Base-by-base conservation (phyloP, 768 basidiomycete species). In the Tylopilus sp. region DNA sequence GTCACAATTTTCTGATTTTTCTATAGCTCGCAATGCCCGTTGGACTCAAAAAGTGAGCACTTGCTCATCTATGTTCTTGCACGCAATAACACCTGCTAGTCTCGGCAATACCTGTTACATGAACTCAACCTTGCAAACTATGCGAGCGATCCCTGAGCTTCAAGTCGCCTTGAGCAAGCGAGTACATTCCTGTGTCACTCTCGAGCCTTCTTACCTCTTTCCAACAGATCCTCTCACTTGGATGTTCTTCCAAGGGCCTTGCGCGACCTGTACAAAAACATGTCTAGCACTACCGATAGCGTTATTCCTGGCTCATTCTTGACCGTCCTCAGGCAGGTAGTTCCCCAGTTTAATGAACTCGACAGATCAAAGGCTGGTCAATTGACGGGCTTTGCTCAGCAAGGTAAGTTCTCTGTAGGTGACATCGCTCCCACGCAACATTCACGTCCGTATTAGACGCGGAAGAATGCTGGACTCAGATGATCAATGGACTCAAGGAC, bases 81-180 rank as follows among this genome's bases (percentile, higher is more conserved):
- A 9, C 30, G 23, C 41, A 10, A 36, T 44, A 50, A 57, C 44
- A 4, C 36, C 36, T 15, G 15, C 44, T 17, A 83, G 81, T 62
- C 73, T 95, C 33, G 94, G 95, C 31, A 98, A 98, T 65, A 98
- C 95, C 0, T 98, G 95, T 63, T 99, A 99, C 72, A 92, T 98
- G 87, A 98, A 95, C 65, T 84, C 97, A 1, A 92, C 91, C 2
- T 75, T 98, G 1, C 97, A 99, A 73, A 86, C 89, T n/a, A 79
- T 99, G 55, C 88, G 92, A 21, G 84, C 90, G 4, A 86, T 99
- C 44, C 94, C 95, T 2, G 93, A 97, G 60, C 79, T 99, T 5
- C 86, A 88, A 62, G 66, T 76, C 1, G 88, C 91, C 0, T 76
- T 98, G 20, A 69, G 68, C 61, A 69, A 71, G 81, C 87, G 64